Evolutionary conservation across 257 asterid genomes (phyloP).

Genomic region (Buddleja alternifolia): DNA sequence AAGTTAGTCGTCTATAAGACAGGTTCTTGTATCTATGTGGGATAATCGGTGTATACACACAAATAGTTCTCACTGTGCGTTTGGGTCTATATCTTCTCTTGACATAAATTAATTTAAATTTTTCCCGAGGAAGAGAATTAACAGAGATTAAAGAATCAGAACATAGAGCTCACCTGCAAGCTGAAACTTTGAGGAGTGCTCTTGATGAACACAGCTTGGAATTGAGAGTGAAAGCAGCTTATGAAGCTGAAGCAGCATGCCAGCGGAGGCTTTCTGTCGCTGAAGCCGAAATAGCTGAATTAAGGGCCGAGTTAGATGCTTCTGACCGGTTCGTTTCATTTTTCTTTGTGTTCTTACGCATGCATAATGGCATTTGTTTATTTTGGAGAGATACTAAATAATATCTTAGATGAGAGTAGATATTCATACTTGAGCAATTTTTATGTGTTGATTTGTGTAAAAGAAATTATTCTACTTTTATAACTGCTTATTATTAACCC

Average conservation of each 20-base stretch:
- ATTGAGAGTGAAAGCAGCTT: slow-evolving; percentile 91
- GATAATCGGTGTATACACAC: neutral
- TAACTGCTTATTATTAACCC: neutral
- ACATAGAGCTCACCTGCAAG: slow-evolving; percentile 78
- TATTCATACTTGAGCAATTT: neutral
- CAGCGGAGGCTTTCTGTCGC: slow-evolving; percentile 87
- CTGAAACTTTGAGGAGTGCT: slow-evolving; percentile 73
- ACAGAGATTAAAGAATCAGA: slow-evolving; percentile 78
- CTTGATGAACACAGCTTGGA: slow-evolving; percentile 86
- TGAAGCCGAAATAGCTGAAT: slow-evolving; percentile 79
- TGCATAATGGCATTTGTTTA: slow-evolving; percentile 4
- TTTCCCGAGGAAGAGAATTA: slow-evolving; percentile 60
- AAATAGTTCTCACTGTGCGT: slow-evolving; percentile 11
- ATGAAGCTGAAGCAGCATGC: slow-evolving; percentile 95
- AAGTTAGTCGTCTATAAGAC: neutral
- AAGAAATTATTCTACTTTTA: neutral
- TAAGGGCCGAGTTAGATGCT: slow-evolving; percentile 80
- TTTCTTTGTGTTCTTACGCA: slow-evolving; percentile 18
- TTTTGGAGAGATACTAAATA: slow-evolving; percentile 13
- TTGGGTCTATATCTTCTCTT: slow-evolving; percentile 20
- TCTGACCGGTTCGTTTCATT: slow-evolving; percentile 70
- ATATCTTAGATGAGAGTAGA: slow-evolving; percentile 1
- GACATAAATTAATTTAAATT: slow-evolving; percentile 28
- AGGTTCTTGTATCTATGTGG: slow-evolving; percentile 13
- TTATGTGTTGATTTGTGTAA: neutral